Evolutionary conservation across 257 asterid species (phyloP), one percentile per base, ranked within the genome.

Genomic region (Ilex aquifolium): DNA sequence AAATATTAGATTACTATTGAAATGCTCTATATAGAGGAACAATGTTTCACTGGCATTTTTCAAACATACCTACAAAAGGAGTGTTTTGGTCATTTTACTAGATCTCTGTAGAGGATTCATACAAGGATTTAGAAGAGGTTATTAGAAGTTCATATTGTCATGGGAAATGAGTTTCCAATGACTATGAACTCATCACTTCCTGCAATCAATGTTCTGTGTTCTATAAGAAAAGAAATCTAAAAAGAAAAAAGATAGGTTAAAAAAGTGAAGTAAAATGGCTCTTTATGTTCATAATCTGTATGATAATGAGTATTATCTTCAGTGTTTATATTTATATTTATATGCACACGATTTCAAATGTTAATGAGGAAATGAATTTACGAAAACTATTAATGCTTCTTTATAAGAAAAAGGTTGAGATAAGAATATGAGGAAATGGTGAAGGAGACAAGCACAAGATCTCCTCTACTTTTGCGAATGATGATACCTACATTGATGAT

Each of bases 401-500:
- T 13, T 15, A 14, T 14, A n/a, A 53, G 2, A 15, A 53, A 21
- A 7, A n/a, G 57, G 2, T 3, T 53, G 27, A 2, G 10, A 53
- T 3, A 31, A 44, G 57, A 32, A 57, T 52, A 44, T 40, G 29
- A 32, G 30, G 50, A n/a, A 46, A 51, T 55, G 16, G 52, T 39
- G 32, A 55, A 55, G 31, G 21, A 64, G 55, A 66, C 52, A 52
- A 66, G 48, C 48, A 31, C 29, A 49, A 32, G n/a, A 7, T 66
- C 36, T 58, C 16, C 57, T 50, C 30, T 31, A 13, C 52, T 58
- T 58, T 66, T 46, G 31, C 9, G 27, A 58, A 31, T 58, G 71
- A 32, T 58, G 21, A 59, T 46, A 30, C 48, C 48, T 66, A 64
- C 54, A 58, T 58, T 39, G 71, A 59, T 50, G 44, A 59, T 60